phyloP scores from a whole-genome alignment of 176 grass and related monocot species.

The Carex scoparia region DNA sequence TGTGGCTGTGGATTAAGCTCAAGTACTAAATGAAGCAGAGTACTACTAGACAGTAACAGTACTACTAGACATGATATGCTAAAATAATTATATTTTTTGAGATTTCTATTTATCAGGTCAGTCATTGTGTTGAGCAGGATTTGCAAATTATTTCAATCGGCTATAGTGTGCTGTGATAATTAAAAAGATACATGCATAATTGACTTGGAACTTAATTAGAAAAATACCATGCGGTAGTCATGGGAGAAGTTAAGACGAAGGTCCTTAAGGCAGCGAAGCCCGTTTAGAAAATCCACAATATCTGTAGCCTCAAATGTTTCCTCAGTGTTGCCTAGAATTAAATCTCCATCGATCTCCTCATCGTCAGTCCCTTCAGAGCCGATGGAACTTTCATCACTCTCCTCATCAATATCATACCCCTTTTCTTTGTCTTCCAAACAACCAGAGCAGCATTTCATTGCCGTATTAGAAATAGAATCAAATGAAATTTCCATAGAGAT shows the following conservation, averaged over 20 bases:
- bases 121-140: neutral
- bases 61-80: no score
- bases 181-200: neutral
- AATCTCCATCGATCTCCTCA: no score
- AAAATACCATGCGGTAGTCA: slow-evolving; percentile 20
- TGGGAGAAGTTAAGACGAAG: slow-evolving; percentile 7
- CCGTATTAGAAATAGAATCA: neutral
- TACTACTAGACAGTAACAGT: no score
- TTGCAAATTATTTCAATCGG: neutral
- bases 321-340: neutral
- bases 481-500: slow-evolving; percentile 1
- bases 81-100: neutral
- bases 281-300: slow-evolving; percentile 7
- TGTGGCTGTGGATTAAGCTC: no score
- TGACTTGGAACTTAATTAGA: neutral
- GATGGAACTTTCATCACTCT: no score
- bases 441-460: no score
- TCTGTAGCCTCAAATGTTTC: neutral
- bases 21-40: no score
- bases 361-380: neutral
- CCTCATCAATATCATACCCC: no score
- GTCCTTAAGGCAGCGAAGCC: neutral
- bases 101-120: no score
- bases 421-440: no score
- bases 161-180: neutral